These are phyloP conservation scores for Triangularia setosa DNA, from an alignment of 2,329 filamentous ascomycete species.

Conservation along the genomic window DNA sequence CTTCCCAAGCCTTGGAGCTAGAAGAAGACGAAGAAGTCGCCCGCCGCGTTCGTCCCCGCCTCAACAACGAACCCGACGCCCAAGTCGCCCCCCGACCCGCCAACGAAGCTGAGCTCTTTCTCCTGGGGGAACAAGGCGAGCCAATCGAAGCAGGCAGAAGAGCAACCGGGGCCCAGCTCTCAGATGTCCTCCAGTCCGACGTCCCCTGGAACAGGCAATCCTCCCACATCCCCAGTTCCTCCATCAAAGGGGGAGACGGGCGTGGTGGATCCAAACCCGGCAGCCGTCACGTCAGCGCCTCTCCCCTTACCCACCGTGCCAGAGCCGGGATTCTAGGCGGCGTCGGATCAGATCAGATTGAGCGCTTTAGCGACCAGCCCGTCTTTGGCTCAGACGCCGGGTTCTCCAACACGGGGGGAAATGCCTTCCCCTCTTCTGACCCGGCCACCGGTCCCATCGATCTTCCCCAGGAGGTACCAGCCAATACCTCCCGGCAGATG, in stretches of 20 bases:
- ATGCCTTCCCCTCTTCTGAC: slow-evolving; percentile 26
- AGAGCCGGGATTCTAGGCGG: slow-evolving; percentile 15
- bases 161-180: slow-evolving; percentile 61
- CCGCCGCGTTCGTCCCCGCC: slow-evolving; percentile 25
- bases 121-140: slow-evolving; percentile 28
- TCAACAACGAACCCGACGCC: slow-evolving; percentile 16
- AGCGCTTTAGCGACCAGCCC: slow-evolving; percentile 46
- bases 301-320: slow-evolving; percentile 34
- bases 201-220: slow-evolving; percentile 53
- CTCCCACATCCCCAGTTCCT: slow-evolving; percentile 44
- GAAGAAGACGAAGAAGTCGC: slow-evolving; percentile 30
- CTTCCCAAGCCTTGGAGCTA: slow-evolving; percentile 42
- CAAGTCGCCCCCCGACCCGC: slow-evolving; percentile 4
- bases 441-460: slow-evolving; percentile 15
- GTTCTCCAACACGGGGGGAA: slow-evolving; percentile 30
- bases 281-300: slow-evolving; percentile 31
- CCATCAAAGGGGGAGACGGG: slow-evolving; percentile 35
- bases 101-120: neutral
- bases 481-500: slow-evolving; percentile 32
- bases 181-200: slow-evolving; percentile 59
- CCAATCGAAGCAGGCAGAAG: slow-evolving; percentile 65
- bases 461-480: neutral
- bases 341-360: slow-evolving; percentile 34
- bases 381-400: slow-evolving; percentile 34
- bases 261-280: slow-evolving; percentile 38